Base-by-base conservation (phyloP, 495 filamentous ascomycete species). In the Hypoxylon cercidicola region DNA sequence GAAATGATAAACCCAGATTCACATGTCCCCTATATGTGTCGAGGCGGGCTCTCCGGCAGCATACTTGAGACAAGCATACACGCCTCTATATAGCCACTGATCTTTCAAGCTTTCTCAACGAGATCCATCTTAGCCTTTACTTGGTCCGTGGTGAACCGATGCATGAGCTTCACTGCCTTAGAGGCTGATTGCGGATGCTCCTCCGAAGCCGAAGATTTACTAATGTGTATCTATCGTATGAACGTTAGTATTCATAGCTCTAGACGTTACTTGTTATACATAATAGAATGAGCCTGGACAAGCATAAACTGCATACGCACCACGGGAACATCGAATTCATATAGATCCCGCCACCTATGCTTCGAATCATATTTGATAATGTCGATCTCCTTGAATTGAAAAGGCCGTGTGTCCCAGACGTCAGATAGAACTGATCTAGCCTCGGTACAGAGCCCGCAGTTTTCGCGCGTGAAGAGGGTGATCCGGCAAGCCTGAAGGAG, bases 261-360 rank as follows among this genome's bases (percentile, higher is more conserved):
- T 54, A 5, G 45, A 43, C 35, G 25, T 28, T 28, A 7, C 7
- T 7, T 3, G 3, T 7, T 3, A 28, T 7, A 28, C 25, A 28
- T 28, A 28, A n/a, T n/a, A n/a, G n/a, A n/a, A n/a, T n/a, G n/a
- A n/a, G n/a, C n/a, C n/a, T n/a, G n/a, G n/a, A n/a, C n/a, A n/a
- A n/a, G n/a, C n/a, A n/a, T n/a, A n/a, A n/a, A n/a, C n/a, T n/a
- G n/a, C n/a, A n/a, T n/a, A 69, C 84, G 59, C 75, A 91, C 89
- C 48, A 97, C 93, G 2, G 93, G 93, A 0, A 92, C 89, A 71
- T 97, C 93, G 72, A 96, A 94, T 20, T 96, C 93, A 71, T 97
- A 97, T 12, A 91, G 73, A 71, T 89, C 83, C 69, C 86, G 90
- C 93, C 93, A 97, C 3, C 23, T 46, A 23, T 75, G 60, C 63